A percentile compares a stretch with the other conserved stretches of the same genome.
phyloP scores from a whole-genome alignment of 2,329 filamentous ascomycete species.

The Botryotinia narcissicola region DNA sequence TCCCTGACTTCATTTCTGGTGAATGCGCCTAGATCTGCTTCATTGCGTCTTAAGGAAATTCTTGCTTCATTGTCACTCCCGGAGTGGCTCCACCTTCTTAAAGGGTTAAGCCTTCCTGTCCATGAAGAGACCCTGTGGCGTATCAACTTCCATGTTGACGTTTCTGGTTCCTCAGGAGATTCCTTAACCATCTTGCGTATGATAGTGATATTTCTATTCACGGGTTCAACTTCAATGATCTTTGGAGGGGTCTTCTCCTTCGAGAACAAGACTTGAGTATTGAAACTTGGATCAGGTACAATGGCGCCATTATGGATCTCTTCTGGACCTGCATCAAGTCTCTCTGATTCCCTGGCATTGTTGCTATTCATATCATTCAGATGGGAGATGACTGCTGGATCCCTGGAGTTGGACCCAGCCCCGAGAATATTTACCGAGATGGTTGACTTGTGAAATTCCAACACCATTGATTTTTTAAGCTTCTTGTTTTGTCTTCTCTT shows the following conservation, averaged over 20 bases:
- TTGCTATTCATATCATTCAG: neutral
- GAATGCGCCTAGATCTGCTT: neutral
- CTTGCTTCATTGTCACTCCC: neutral
- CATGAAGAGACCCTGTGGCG: no score
- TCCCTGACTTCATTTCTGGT: no score
- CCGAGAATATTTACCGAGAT: neutral
- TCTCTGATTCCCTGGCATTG: no score
- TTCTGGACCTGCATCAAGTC: neutral
- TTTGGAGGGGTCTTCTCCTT: neutral
- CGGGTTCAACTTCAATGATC: neutral
- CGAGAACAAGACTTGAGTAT: neutral
- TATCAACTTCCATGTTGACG: neutral
- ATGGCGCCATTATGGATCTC: neutral
- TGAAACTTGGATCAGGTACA: neutral
- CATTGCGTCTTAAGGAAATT: neutral
- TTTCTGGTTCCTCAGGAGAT: neutral
- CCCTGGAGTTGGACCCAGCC: neutral
- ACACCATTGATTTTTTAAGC: no score
- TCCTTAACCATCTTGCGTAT: neutral
- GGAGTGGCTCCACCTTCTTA: accelerated
- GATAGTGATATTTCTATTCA: neutral
- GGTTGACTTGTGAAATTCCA: neutral
- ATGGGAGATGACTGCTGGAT: neutral
- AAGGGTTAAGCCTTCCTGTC: neutral
- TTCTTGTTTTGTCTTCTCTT: neutral